Conservation (phyloP, 2,329 filamentous ascomycete species). For the Aaosphaeria arxii region DNA sequence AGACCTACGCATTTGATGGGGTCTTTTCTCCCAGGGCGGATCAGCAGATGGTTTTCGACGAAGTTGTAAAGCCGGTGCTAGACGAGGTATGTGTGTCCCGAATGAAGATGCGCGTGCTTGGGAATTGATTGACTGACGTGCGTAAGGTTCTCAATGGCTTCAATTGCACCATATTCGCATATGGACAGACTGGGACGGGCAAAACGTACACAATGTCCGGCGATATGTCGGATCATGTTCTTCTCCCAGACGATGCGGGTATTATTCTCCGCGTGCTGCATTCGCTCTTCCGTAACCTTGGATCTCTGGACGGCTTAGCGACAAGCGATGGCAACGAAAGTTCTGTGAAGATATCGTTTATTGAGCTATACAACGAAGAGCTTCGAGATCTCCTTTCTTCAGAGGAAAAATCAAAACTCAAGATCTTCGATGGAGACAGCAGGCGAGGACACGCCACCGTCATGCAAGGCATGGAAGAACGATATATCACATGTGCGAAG, state of each 20-base stretch:
- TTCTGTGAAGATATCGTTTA: slow-evolving; percentile 96
- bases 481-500: slow-evolving; percentile 79
- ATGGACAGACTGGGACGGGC: slow-evolving; percentile 95
- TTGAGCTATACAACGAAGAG: slow-evolving; percentile 98
- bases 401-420: slow-evolving; percentile 82
- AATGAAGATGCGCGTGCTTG: too few species aligned
- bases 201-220: slow-evolving; percentile 99
- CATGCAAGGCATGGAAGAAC: slow-evolving; percentile 97
- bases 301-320: slow-evolving; percentile 39
- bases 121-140: background rate
- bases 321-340: slow-evolving; percentile 64
- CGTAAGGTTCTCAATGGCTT: slow-evolving; percentile 85
- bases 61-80: slow-evolving; percentile 87
- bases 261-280: slow-evolving; percentile 92
- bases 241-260: slow-evolving; percentile 86
- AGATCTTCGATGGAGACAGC: slow-evolving; percentile 90
- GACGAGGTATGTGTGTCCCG: slow-evolving; percentile 65
- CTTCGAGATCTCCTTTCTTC: slow-evolving; percentile 80
- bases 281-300: slow-evolving; percentile 80
- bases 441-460: slow-evolving; percentile 82
- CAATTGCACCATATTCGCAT: slow-evolving; percentile 98
- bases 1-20: slow-evolving; percentile 94
- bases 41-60: slow-evolving; percentile 90
- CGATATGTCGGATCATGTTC: slow-evolving; percentile 87
- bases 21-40: slow-evolving; percentile 95